Evolutionary conservation across 2,329 filamentous ascomycete species (phyloP).

Genomic region (Beauveria asiatica): DNA sequence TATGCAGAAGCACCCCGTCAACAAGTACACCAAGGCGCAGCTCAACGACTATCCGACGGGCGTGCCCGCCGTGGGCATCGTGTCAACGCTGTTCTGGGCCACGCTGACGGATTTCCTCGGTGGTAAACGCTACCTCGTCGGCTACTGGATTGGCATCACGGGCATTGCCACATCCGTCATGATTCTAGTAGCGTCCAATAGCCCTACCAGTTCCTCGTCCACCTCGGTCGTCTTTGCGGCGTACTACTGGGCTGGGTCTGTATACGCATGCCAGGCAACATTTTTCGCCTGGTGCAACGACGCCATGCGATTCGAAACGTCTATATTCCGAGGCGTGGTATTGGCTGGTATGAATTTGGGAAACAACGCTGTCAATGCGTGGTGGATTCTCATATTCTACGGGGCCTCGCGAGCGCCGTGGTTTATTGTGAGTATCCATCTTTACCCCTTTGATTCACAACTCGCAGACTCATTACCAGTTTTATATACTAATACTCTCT

Average conservation of each 20-base stretch:
- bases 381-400: constrained; percentile 68
- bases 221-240: constrained; percentile 52
- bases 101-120: constrained; percentile 57
- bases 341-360: constrained; percentile 65
- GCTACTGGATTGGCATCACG: constrained; percentile 58
- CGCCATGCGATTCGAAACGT: constrained; percentile 54
- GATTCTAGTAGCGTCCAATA: constrained; percentile 45
- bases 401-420: constrained; percentile 56
- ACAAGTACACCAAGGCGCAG: constrained; percentile 36
- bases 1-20: constrained; percentile 38
- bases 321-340: constrained; percentile 55
- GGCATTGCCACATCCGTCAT: constrained; percentile 54
- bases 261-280: constrained; percentile 65
- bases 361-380: constrained; percentile 60
- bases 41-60: constrained; percentile 51
- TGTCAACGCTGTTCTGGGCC: constrained; percentile 60
- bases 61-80: constrained; percentile 47
- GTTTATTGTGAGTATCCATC: constrained; percentile 45
- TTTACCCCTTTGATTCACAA: neutral
- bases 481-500: neutral
- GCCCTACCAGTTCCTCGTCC: constrained; percentile 28
- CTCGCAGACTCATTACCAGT: no score
- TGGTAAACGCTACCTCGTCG: constrained; percentile 57
- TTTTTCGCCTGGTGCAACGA: constrained; percentile 74
- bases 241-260: constrained; percentile 61